These are phyloP conservation scores for Cryptomeria japonica DNA, from an alignment of 75 land plant species.

Conservation along the genomic window DNA sequence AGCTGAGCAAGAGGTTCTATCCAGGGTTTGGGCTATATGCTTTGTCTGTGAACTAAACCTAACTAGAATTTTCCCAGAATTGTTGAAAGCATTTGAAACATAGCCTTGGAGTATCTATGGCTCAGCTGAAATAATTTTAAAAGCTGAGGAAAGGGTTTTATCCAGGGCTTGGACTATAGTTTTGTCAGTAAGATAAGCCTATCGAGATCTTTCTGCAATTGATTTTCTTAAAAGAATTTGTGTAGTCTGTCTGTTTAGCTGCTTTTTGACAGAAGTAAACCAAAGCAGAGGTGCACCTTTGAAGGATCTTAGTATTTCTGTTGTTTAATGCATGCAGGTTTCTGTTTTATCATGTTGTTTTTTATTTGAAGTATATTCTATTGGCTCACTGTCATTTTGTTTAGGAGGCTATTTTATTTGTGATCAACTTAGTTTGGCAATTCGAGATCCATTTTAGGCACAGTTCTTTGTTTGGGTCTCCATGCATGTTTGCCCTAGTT, in stretches of 20 bases:
- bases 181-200: not conserved
- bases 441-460: not conserved
- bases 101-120: not conserved
- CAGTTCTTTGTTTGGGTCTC: not conserved
- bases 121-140: not conserved
- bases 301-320: not conserved
- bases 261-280: not conserved
- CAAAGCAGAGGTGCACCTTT: not conserved
- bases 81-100: too few species aligned
- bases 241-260: not conserved
- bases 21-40: not conserved
- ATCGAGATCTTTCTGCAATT: not conserved
- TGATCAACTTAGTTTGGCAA: not conserved
- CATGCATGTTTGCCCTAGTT: not conserved
- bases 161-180: not conserved
- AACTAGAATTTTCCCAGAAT: too few species aligned
- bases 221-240: not conserved
- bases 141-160: not conserved
- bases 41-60: not conserved
- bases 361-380: not conserved
- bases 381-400: not conserved
- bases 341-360: not conserved
- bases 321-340: not conserved
- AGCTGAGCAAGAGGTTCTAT: not conserved
- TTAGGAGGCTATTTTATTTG: not conserved